These are phyloP conservation scores for Lepidopterella palustris DNA, from an alignment of 495 filamentous ascomycete species.

Conservation along the genomic window DNA sequence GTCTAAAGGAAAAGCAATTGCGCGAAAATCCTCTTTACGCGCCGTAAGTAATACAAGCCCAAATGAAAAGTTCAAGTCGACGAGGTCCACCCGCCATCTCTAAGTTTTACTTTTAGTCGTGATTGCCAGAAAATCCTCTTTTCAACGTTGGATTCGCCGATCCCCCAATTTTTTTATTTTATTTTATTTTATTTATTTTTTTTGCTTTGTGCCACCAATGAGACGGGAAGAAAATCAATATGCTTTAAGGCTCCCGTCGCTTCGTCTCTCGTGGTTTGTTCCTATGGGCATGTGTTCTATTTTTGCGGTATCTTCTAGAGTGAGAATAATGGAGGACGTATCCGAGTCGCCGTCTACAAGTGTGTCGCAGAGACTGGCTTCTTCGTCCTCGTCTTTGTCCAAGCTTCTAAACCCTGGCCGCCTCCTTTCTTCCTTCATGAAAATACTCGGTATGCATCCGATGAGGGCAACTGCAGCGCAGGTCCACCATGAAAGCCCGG, in stretches of 20 bases:
- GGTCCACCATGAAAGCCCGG: constrained; percentile 88
- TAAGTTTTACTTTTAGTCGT: background rate
- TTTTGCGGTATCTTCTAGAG: too few species aligned
- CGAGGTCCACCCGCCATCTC: background rate
- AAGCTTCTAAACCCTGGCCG: constrained; percentile 14
- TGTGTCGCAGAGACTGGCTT: constrained; percentile 12
- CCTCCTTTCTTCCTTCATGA: constrained; percentile 33
- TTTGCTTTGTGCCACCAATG: too few species aligned
- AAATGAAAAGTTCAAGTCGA: too few species aligned
- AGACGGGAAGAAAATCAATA: too few species aligned
- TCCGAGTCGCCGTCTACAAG: constrained; percentile 14
- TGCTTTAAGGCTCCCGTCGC: too few species aligned
- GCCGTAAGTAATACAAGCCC: background rate
- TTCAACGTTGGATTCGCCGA: background rate
- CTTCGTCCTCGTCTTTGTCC: constrained; percentile 19
- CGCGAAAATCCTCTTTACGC: background rate
- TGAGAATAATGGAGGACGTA: background rate
- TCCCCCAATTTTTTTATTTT: background rate
- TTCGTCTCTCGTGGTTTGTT: too few species aligned
- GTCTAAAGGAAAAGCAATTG: background rate
- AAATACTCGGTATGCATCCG: constrained; percentile 56
- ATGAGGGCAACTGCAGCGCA: constrained; percentile 66
- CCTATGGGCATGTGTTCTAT: too few species aligned
- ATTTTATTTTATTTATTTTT: too few species aligned
- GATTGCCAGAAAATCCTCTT: background rate